Evolutionary conservation across 1,139 yeast species (phyloP), one percentile per base, ranked within the genome.

Genomic region (Scheffersomyces parashehatae): DNA sequence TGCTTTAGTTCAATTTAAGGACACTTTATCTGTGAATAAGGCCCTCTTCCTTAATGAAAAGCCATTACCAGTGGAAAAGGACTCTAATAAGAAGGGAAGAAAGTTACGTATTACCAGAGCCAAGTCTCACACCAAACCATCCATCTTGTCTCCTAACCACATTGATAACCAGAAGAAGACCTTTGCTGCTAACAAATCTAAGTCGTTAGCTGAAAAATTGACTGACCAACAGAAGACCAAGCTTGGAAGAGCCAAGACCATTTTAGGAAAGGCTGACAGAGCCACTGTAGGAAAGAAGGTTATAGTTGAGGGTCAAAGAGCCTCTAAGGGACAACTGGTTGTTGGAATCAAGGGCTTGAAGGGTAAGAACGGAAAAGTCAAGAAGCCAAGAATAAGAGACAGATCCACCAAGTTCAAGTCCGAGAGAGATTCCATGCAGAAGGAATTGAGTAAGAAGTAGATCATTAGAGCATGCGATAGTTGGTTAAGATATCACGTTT

Each of bases 1-100:
- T 70, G 99, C 97, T 4, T 88, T 90, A 63, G 90, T 95, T 29
- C 98, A 93, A 66, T 95, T 91, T 69, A 79, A 76, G 50, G 97
- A 91, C 64, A 70, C 91, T 24, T 79, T 85, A 46, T 76, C 85
- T 33, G 97, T 95, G 11, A 83, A 85, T 51, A 87, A 88, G 60
- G 97, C 97, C 0, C 67, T 95, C 46, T 65, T 89, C 50, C 70
- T 89, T 49, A 80, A 91, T 62, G 95, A 82, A 40, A 85, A 88
- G 66, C 79, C 82, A 44, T 72, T 88, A 59, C 62, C 65, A 20
- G 68, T 67, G 5, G 64, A 66, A 13, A 50, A 50, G 37, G 51
- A 46, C 11, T 67, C 60, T 31, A 68, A 65, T 38, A 66, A 56
- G 65, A 69, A 64, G 71, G 76, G 52, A 6, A 78, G 98, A 54